Evolutionary conservation across 2,329 filamentous ascomycete species (phyloP).

Genomic region (Fusarium cicatricum): DNA sequence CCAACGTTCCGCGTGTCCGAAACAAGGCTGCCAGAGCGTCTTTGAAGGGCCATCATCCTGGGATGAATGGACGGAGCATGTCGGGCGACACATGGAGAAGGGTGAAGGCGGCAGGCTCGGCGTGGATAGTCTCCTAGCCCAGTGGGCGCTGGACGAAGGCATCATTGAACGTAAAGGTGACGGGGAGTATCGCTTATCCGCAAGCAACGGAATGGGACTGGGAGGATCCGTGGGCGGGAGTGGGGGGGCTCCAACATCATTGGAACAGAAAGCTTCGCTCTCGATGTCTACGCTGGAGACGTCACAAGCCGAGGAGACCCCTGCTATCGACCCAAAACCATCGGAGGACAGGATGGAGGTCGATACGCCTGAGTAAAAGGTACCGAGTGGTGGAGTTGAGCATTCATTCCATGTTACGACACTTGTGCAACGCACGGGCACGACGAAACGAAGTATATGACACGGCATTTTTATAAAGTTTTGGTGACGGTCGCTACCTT

Average conservation of each 20-base stretch:
- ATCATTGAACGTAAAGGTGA: constrained; percentile 68
- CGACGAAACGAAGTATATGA: constrained; percentile 43
- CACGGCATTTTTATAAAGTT: constrained; percentile 34
- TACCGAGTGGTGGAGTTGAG: constrained; percentile 10
- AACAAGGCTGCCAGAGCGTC: constrained; percentile 71
- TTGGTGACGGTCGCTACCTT: constrained; percentile 34
- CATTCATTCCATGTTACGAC: constrained; percentile 31
- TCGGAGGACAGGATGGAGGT: constrained; percentile 42
- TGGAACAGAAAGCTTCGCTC: constrained; percentile 41
- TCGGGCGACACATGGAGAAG: constrained; percentile 88
- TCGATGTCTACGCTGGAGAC: constrained; percentile 31
- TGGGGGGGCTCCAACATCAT: constrained; percentile 18
- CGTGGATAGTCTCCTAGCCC: constrained; percentile 64
- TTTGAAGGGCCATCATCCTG: constrained; percentile 80
- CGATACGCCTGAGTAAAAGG: constrained; percentile 34
- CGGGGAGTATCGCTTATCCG: constrained; percentile 63
- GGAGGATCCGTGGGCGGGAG: constrained; percentile 25
- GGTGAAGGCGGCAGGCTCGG: constrained; percentile 66
- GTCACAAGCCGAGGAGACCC: constrained; percentile 38
- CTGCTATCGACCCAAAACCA: constrained; percentile 36
- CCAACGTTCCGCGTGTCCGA: constrained; percentile 73
- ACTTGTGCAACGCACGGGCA: constrained; percentile 31
- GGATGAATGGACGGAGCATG: constrained; percentile 93
- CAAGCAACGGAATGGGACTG: constrained; percentile 39
- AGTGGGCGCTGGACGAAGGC: constrained; percentile 69